Evolutionary conservation across 2,329 filamentous ascomycete genomes (phyloP).

Genomic region (Fusarium chaquense): DNA sequence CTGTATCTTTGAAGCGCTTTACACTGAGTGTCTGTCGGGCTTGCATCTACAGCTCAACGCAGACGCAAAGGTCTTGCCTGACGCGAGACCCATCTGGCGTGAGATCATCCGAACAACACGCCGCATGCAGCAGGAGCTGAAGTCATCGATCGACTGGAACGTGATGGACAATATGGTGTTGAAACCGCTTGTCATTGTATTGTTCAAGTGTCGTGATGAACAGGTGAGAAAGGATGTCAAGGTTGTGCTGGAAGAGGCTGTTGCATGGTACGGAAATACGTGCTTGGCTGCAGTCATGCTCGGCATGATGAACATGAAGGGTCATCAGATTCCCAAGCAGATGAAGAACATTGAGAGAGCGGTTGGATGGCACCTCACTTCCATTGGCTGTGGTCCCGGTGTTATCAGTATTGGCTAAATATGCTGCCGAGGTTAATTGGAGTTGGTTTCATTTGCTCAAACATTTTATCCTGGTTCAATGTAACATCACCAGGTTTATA

Average conservation of each 20-base stretch:
- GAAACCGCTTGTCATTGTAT: conserved; percentile 36
- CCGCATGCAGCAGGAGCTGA: conserved; percentile 13
- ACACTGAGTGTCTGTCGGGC: conserved; percentile 34
- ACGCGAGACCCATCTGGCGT: conserved; percentile 31
- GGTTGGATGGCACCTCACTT: conserved; percentile 38
- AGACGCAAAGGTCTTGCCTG: conserved; percentile 32
- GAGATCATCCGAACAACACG: conserved; percentile 35
- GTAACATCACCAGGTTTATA: background rate
- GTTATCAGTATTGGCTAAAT: conserved; percentile 7
- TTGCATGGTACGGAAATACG: conserved; percentile 9
- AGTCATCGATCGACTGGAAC: background rate
- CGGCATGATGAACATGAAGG: conserved; percentile 32
- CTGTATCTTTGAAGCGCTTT: conserved; percentile 39
- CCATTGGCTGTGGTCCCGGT: conserved; percentile 22
- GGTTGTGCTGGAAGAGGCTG: conserved; percentile 20
- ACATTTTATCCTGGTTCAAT: background rate
- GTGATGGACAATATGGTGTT: conserved; percentile 38
- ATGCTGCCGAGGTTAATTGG: background rate
- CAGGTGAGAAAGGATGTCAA: conserved; percentile 23
- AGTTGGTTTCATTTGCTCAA: background rate
- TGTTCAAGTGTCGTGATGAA: conserved; percentile 37
- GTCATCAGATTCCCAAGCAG: conserved; percentile 21
- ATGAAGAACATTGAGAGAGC: conserved; percentile 41
- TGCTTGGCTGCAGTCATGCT: conserved; percentile 32
- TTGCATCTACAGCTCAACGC: conserved; percentile 20